Conservation (phyloP, 78 protist genomes). For the Protostelium mycophagum region DNA sequence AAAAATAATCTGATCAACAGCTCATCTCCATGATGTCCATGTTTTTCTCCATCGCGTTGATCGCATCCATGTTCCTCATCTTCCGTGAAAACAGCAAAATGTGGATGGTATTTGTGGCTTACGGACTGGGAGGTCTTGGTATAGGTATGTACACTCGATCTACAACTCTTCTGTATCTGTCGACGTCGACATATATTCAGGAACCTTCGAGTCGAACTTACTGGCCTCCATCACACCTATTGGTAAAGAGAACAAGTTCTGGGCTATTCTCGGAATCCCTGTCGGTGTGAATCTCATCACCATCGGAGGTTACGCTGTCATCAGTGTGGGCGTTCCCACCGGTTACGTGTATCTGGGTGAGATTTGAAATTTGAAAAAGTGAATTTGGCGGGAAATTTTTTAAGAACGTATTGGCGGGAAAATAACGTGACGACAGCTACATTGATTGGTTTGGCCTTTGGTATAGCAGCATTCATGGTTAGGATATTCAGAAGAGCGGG, state of each 20-base stretch:
- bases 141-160: not conserved
- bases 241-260: not conserved
- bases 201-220: not conserved
- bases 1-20: no score
- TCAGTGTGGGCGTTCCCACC: not conserved
- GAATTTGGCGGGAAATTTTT: not conserved
- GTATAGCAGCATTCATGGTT: not conserved
- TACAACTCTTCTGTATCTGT: not conserved
- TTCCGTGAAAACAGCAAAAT: not conserved
- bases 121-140: not conserved
- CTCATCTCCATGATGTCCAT: not conserved
- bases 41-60: not conserved
- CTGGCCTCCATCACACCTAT: not conserved
- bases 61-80: not conserved
- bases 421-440: no score
- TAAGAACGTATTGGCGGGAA: no score
- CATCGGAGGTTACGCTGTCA: not conserved
- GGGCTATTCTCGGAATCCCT: not conserved
- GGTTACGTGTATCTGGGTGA: not conserved
- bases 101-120: not conserved
- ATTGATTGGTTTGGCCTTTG: not conserved
- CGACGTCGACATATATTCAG: no score
- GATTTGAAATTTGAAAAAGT: not conserved
- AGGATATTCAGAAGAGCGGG: not conserved
- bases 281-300: not conserved